Conservation (phyloP, 345 rosid species). For the Euphorbia peplus region DNA sequence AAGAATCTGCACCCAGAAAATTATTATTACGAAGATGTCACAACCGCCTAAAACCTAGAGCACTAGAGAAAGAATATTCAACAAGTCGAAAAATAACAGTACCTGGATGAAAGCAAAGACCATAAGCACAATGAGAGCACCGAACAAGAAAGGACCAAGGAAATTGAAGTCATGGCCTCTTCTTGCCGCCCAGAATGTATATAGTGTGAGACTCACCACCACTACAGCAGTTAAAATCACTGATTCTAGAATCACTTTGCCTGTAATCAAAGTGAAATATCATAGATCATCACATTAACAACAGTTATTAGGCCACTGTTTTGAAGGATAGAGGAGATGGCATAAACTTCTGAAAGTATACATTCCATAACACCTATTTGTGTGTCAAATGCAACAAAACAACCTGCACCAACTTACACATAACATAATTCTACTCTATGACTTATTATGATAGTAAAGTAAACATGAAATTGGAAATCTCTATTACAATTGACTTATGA, state of each 20-base stretch:
- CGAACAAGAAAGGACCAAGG: conserved; percentile 90
- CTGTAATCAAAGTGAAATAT: conserved; percentile 32
- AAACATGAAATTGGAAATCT: too few species aligned
- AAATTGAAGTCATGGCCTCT: conserved; percentile 88
- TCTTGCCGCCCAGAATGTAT: conserved; percentile 93
- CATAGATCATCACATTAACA: background rate
- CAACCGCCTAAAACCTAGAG: too few species aligned
- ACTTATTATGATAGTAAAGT: too few species aligned
- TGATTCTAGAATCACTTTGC: conserved; percentile 75
- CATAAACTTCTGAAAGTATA: background rate
- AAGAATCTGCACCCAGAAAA: conserved; percentile 50
- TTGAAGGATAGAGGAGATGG: background rate
- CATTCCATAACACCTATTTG: background rate
- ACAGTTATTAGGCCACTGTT: background rate
- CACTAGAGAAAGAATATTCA: too few species aligned
- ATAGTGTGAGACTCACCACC: conserved; percentile 71
- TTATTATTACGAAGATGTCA: too few species aligned
- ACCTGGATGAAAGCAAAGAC: conserved; percentile 82
- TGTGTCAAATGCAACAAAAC: background rate
- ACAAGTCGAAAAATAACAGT: background rate
- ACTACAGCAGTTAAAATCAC: conserved; percentile 70
- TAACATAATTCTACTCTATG: background rate
- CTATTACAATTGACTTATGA: background rate
- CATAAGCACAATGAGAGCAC: conserved; percentile 58
- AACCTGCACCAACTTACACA: background rate